A percentile compares a stretch with the other conserved stretches of the same genome.
phyloP scores from a whole-genome alignment of 1,284 basidiomycete species.

The Puccinia triticina region DNA sequence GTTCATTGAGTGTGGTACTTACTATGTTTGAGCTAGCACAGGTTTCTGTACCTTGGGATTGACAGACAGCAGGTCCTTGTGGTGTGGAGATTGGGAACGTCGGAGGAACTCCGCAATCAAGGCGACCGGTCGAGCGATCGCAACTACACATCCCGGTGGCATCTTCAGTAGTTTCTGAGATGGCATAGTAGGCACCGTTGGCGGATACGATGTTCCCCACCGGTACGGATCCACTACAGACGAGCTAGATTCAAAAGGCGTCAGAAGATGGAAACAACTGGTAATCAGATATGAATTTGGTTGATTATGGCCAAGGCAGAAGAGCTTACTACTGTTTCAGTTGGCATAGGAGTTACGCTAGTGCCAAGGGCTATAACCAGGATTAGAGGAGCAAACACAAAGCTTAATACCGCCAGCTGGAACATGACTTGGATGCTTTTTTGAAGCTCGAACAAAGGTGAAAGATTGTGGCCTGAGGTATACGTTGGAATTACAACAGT shows the following conservation, averaged over 20 bases:
- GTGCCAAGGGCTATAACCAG: no score
- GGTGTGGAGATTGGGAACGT: not conserved
- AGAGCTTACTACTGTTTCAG: no score
- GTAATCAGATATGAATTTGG: no score
- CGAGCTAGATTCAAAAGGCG: not conserved
- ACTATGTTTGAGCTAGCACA: not conserved
- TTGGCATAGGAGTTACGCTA: no score
- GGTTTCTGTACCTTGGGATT: not conserved
- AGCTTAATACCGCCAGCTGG: no score
- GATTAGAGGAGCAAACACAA: no score
- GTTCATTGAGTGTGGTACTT: not conserved
- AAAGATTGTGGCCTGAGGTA: no score
- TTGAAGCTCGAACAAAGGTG: no score
- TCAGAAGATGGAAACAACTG: no score
- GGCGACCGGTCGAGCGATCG: not conserved
- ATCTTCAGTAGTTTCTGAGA: not conserved
- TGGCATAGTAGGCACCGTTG: slow-evolving; percentile 3
- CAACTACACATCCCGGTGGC: not conserved
- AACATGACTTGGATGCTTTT: no score
- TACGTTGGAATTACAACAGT: no score
- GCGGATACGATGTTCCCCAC: not conserved
- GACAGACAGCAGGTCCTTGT: slow-evolving; percentile 1
- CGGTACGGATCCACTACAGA: not conserved
- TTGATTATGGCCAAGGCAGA: no score
- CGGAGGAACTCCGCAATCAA: not conserved